Evolutionary conservation across 805 yeast genomes (phyloP), one percentile per base, ranked within the genome.

Genomic region (Lipomyces chichibuensis): DNA sequence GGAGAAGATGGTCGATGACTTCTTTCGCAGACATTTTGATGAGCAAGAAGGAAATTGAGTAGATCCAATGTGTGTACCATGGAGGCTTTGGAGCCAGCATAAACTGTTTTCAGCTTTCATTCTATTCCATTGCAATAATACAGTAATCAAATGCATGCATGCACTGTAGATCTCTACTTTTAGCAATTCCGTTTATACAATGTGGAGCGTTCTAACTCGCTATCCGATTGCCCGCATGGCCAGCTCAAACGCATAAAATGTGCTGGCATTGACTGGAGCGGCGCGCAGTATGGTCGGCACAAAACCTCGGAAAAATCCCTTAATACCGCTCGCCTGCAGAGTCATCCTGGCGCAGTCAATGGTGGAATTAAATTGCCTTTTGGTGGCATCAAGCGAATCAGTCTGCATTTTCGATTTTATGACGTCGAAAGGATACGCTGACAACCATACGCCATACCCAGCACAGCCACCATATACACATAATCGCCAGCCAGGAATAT

Each of bases 251-350:
- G 96, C 92, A 56, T 92, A 89, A 80, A 95, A 95, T 0, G 99
- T 96, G 37, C 96, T 97, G 54, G 97, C 99, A 77, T 95, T 96
- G 2, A 96, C 99, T 0, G 99, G 99, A 2, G 97, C 97, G 60
- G 99, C 98, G 80, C 99, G 89, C 71, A 95, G 81, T 70, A 95
- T 86, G 0, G 98, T 93, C 51, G 99, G 98, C 23, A 87, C 79
- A 76, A 96, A 93, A 1, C 99, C 99, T 79, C 88, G 88, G 80
- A 91, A 90, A 75, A 95, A 90, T 0, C 97, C 97, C 69, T 82
- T 82, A 32, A 87, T 65, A 33, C 98, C 98, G 62, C 83, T 81
- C n/a, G 83, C 81, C 59, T 76, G 78, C 74, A 77, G 83, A 27
- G 91, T 83, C 65, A 83, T 82, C 65, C 77, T 82, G 20, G 85